A percentile compares a stretch with the other conserved stretches of the same genome.
Conservation (phyloP, 306 rosid genomes). For the Elaeagnus macrophylla region DNA sequence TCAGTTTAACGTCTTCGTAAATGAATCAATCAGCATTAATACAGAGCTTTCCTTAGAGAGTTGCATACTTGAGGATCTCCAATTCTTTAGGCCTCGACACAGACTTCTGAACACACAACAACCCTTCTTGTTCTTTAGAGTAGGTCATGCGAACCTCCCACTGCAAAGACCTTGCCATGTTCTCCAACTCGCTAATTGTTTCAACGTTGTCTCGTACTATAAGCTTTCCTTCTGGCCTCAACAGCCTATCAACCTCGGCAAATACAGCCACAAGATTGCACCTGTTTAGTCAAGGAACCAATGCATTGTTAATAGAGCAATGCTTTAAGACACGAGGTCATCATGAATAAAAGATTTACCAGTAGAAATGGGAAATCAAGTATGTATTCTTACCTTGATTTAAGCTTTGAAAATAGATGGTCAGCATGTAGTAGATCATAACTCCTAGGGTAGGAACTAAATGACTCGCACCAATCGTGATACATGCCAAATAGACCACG, state of each 20-base stretch:
- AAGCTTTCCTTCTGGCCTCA: constrained; percentile 73
- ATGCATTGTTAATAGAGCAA: constrained; percentile 11
- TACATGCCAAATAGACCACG: constrained; percentile 75
- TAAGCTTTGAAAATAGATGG: constrained; percentile 48
- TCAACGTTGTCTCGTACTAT: constrained; percentile 53
- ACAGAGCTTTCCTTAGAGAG: constrained; percentile 22
- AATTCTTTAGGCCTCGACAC: constrained; percentile 64
- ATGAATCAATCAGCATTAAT: too few relatives aligned
- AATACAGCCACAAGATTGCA: constrained; percentile 54
- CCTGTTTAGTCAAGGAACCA: constrained; percentile 31
- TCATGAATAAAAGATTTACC: constrained; percentile 2
- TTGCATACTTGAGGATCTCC: constrained; percentile 46
- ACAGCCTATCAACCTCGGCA: constrained; percentile 76
- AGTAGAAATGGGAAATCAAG: not conserved
- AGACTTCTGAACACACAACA: constrained; percentile 58
- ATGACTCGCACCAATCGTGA: constrained; percentile 86
- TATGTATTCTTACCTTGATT: constrained; percentile 34
- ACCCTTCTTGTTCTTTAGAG: constrained; percentile 40
- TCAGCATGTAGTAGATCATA: constrained; percentile 82
- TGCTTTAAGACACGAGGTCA: not conserved
- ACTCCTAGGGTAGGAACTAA: constrained; percentile 70
- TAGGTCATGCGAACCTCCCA: constrained; percentile 50
- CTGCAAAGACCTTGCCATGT: constrained; percentile 44
- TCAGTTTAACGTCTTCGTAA: too few relatives aligned
- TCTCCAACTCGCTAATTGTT: constrained; percentile 51